Evolutionary conservation across 441 rosid genomes (phyloP).

Genomic region (Croton laevigatus): DNA sequence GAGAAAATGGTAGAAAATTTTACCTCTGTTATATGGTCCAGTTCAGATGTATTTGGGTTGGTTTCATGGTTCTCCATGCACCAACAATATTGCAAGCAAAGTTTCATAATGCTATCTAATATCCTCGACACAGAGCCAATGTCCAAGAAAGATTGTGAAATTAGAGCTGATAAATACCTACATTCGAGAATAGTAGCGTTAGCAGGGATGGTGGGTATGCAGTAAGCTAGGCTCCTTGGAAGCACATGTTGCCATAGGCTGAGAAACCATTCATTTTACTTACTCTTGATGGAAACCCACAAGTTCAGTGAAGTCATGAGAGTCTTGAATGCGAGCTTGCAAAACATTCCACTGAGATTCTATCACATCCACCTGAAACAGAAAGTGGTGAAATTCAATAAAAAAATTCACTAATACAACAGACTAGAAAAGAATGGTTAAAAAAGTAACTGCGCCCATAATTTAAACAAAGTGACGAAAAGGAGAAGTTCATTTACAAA

Average conservation of each 20-base stretch:
- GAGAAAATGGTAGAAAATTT: constrained; percentile 1
- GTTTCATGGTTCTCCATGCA: constrained; percentile 88
- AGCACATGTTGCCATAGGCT: constrained; percentile 5
- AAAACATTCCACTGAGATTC: constrained; percentile 99
- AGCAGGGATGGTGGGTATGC: background rate
- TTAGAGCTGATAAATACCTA: constrained; percentile 93
- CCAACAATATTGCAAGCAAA: constrained; percentile 98
- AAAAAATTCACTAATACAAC: background rate
- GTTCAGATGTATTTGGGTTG: constrained; percentile 67
- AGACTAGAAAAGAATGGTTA: background rate
- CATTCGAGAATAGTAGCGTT: constrained; percentile 13
- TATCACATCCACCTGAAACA: constrained; percentile 84
- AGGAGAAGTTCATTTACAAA: background rate
- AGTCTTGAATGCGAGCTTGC: constrained; percentile 81
- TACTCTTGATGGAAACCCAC: constrained; percentile 98
- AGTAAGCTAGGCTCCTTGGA: constrained; percentile 1
- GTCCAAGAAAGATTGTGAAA: constrained; percentile 95
- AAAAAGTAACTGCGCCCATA: background rate
- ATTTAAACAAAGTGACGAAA: background rate
- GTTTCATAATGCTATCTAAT: constrained; percentile 93
- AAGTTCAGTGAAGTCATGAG: constrained; percentile 90
- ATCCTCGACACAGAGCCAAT: constrained; percentile 95
- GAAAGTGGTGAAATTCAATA: background rate
- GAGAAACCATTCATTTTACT: constrained; percentile 26
- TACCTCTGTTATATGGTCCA: constrained; percentile 88